Base-by-base conservation (phyloP, 2,329 filamentous ascomycete genomes). In the Aulographum hederae region DNA sequence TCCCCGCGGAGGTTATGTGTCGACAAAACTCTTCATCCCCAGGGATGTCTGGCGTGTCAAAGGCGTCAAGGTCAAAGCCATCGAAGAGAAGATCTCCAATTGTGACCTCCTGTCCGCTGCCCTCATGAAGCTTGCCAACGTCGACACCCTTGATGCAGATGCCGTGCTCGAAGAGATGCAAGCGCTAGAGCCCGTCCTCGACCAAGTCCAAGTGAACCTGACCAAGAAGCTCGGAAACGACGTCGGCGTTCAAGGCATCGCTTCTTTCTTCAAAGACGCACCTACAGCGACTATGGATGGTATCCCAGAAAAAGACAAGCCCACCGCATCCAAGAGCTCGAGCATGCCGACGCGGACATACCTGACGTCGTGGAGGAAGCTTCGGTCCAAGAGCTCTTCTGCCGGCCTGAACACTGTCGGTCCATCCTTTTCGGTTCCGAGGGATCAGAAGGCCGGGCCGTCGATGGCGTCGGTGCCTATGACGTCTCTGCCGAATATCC, bases 81-180 rank as follows among this genome's bases (percentile, higher is more conserved):
- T 95, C 1, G 89, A 98, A 41, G 89, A 98, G 44, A 98, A 98
- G 58, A 75, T 94, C 33, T 69, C 80, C 10, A 82, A 84, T 39
- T 94, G 85, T 50, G 89, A 98, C 51, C 65, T 82, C 32, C 65
- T 98, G 31, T 95, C 86, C 1, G 82, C 85, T 1, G 85, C 86
- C 6, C 60, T 98, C 18, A 65, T 82, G 34, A 89, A 85, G 48
- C 66, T 98, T 21, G 71, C 74, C 5, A 69, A 73, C 38, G 84
- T 93, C 1, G 82, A 98, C 44, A 89, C 78, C 0, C 77, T 73
- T 38, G 86, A 98, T 48, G 85, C 86, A 0, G 86, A 94, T 47
- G 81, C 84, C 1, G 73, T 95, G 14, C 63, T 93, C 12, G 84
- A 92, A 43, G 89, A 98, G 52, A 89, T 98, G 76, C 84, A 95